A percentile compares a stretch with the other conserved stretches of the same genome.
Evolutionary conservation across 805 yeast genomes (phyloP).

Genomic region (Candida nitratophila): DNA sequence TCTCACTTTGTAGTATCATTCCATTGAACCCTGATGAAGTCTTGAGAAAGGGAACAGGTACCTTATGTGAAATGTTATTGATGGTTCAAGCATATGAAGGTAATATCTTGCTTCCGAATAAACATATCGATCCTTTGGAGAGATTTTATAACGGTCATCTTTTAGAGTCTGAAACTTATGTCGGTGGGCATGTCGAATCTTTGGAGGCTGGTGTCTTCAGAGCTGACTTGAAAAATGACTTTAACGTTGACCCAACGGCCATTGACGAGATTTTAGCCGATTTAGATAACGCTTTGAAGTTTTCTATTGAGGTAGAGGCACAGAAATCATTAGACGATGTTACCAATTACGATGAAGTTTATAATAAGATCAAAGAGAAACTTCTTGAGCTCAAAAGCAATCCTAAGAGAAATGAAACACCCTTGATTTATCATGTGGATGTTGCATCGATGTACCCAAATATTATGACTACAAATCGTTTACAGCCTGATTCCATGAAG

Average conservation of each 20-base stretch:
- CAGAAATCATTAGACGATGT: constrained; percentile 69
- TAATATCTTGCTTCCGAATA: constrained; percentile 79
- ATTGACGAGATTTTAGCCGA: constrained; percentile 73
- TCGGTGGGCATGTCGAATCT: constrained; percentile 98
- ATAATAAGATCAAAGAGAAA: constrained; percentile 44
- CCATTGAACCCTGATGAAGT: constrained; percentile 97
- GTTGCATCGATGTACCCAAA: constrained; percentile 99
- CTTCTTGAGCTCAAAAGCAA: constrained; percentile 52
- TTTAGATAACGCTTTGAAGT: constrained; percentile 68
- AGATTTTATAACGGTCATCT: constrained; percentile 92
- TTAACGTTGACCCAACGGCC: constrained; percentile 74
- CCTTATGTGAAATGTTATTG: constrained; percentile 93
- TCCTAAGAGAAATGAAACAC: constrained; percentile 67
- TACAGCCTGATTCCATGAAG: constrained; percentile 98
- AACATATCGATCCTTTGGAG: constrained; percentile 90
- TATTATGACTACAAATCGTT: constrained; percentile 93
- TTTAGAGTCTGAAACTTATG: constrained; percentile 92
- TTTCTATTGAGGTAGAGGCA: constrained; percentile 79
- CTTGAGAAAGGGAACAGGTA: constrained; percentile 95
- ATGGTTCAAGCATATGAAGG: constrained; percentile 92
- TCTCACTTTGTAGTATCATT: constrained; percentile 90
- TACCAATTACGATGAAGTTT: constrained; percentile 71
- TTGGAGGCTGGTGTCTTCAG: constrained; percentile 97
- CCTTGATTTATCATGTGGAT: constrained; percentile 93
- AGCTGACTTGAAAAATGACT: constrained; percentile 72